Conservation (phyloP, 768 basidiomycete genomes). For the Naganishia vishniacii region DNA sequence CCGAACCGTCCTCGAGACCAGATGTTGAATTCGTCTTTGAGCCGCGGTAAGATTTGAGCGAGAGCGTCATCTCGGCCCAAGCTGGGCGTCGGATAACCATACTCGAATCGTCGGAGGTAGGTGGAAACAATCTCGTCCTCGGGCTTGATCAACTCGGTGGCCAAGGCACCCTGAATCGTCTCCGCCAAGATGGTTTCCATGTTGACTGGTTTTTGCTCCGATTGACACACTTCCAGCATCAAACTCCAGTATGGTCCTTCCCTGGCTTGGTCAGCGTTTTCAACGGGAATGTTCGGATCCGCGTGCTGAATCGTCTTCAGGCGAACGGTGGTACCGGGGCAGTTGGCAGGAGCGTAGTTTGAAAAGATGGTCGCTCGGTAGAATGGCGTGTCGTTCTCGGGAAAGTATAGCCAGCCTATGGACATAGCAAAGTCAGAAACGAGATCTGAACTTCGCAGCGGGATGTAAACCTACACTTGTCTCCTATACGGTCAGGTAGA, state of each 20-base stretch:
- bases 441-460: not conserved
- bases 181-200: conserved; percentile 45
- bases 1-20: conserved; percentile 47
- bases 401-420: conserved; percentile 45
- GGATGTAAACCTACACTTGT: conserved; percentile 43
- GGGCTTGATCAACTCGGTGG: conserved; percentile 43
- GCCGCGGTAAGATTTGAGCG: conserved; percentile 43
- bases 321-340: conserved; percentile 33
- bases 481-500: conserved; percentile 47
- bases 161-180: conserved; percentile 48
- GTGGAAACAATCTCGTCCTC: conserved; percentile 49
- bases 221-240: conserved; percentile 51
- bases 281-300: conserved; percentile 38
- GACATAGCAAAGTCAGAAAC: not conserved
- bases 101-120: conserved; percentile 47
- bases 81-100: conserved; percentile 49
- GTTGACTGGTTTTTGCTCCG: conserved; percentile 47
- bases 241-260: conserved; percentile 49
- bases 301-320: conserved; percentile 48
- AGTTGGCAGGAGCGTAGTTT: conserved; percentile 51
- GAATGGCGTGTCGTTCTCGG: conserved; percentile 50
- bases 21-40: conserved; percentile 46
- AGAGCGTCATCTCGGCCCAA: conserved; percentile 48
- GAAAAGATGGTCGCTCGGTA: conserved; percentile 51
- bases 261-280: conserved; percentile 34